phyloP scores from a whole-genome alignment of 805 yeast genomes.

The Candida jianshihensis region DNA sequence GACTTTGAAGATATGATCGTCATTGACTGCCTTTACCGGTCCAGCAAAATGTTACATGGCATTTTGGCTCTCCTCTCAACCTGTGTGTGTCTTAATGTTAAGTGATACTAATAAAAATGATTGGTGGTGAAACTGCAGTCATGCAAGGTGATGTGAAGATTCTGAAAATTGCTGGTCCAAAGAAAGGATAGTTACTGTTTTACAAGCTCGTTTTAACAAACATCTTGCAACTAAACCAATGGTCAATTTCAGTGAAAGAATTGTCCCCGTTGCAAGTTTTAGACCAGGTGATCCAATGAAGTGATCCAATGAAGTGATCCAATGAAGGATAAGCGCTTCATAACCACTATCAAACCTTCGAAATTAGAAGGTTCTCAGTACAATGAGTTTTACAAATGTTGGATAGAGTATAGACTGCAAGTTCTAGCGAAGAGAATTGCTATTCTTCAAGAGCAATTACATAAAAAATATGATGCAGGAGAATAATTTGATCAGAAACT shows the following conservation, averaged over 20 bases:
- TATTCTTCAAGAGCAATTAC: conserved; percentile 21
- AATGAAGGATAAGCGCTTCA: conserved; percentile 31
- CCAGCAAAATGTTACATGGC: conserved; percentile 69
- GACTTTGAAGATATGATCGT: too few relatives aligned
- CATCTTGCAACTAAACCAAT: conserved; percentile 42
- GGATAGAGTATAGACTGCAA: conserved; percentile 32
- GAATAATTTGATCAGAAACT: conserved; percentile 31
- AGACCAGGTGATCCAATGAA: conserved; percentile 33
- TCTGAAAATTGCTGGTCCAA: conserved; percentile 30
- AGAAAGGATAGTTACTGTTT: conserved; percentile 40
- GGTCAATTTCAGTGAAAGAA: conserved; percentile 31
- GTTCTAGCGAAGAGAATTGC: conserved; percentile 27
- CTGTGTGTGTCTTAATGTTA: conserved; percentile 60
- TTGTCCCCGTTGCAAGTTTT: conserved; percentile 35
- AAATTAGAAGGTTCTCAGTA: conserved; percentile 28
- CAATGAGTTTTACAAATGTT: conserved; percentile 34
- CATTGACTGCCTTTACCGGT: too few relatives aligned
- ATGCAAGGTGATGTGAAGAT: conserved; percentile 25
- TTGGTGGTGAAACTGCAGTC: conserved; percentile 55
- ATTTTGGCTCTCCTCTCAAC: conserved; percentile 53
- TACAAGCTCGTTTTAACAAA: conserved; percentile 39
- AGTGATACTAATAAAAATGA: conserved; percentile 51
- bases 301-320: conserved; percentile 30
- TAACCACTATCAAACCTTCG: conserved; percentile 36
- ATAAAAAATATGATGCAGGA: conserved; percentile 18